These are phyloP conservation scores for Flaveria sonorensis DNA, from an alignment of 129 eudicot genomes.

Conservation along the genomic window DNA sequence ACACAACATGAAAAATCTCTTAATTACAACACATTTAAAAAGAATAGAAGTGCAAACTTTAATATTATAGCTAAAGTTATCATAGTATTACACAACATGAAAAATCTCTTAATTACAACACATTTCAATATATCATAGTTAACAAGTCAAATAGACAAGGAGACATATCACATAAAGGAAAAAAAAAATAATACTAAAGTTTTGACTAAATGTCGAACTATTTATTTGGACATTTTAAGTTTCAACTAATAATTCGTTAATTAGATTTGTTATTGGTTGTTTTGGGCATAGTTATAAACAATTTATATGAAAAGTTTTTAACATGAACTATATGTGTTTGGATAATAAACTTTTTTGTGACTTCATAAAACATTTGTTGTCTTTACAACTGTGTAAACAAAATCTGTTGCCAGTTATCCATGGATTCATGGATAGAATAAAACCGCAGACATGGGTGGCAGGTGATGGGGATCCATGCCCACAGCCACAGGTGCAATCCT, in stretches of 20 bases:
- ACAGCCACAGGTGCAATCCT: not conserved
- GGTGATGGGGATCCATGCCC: not conserved
- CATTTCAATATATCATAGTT: not conserved
- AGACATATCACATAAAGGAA: not conserved
- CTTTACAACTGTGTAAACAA: not conserved
- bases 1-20: not conserved
- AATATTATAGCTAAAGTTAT: not conserved
- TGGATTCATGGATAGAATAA: not conserved
- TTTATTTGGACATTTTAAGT: not conserved
- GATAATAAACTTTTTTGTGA: not conserved
- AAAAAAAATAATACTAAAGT: not conserved
- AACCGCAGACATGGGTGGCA: not conserved
- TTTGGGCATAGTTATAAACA: not conserved
- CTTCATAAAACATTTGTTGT: too few species aligned
- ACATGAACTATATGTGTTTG: not conserved
- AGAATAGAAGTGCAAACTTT: not conserved
- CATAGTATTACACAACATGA: not conserved
- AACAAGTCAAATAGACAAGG: not conserved
- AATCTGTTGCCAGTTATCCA: not conserved
- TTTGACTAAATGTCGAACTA: not conserved
- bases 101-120: too few species aligned
- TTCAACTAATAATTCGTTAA: not conserved
- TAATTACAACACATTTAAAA: not conserved
- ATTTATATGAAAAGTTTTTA: not conserved
- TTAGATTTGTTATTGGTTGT: not conserved